Percentiles rank a stretch among this genome's conserved stretches.
phyloP scores from a whole-genome alignment of 177 flowering plant genomes.

The Telopea speciosissima region DNA sequence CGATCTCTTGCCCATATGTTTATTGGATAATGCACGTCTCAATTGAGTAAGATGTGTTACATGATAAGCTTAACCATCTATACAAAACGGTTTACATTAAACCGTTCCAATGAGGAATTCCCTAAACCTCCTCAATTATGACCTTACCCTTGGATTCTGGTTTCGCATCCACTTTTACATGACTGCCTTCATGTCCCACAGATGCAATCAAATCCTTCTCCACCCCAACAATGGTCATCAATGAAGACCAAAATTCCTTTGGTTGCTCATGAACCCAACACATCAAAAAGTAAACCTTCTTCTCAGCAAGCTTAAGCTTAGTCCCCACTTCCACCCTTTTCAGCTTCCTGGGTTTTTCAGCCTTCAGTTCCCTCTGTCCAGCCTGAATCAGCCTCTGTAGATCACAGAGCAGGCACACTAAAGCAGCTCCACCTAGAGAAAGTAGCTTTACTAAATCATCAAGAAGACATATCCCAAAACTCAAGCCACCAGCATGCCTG shows the following conservation, averaged over 20 bases:
- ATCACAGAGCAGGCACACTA: conserved; percentile 71
- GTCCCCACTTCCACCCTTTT: conserved; percentile 33
- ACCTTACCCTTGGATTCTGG: conserved; percentile 28
- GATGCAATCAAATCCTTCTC: conserved; percentile 39
- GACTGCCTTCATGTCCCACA: conserved; percentile 14
- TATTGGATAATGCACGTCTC: too few relatives aligned
- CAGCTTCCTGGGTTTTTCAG: conserved; percentile 32
- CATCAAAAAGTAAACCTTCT: conserved; percentile 69
- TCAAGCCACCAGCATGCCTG: conserved; percentile 62
- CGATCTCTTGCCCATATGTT: too few relatives aligned
- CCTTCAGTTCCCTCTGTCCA: conserved; percentile 45
- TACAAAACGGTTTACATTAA: too few relatives aligned
- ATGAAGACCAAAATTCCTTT: conserved; percentile 60
- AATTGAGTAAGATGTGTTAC: too few relatives aligned
- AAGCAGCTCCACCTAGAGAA: conserved; percentile 47
- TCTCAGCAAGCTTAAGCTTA: conserved; percentile 60
- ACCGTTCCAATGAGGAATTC: background rate
- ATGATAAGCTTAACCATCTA: too few relatives aligned
- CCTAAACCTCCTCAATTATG: conserved; percentile 54
- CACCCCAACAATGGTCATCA: conserved; percentile 41
- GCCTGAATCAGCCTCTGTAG: conserved; percentile 53
- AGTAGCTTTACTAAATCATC: conserved; percentile 54
- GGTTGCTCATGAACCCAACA: conserved; percentile 91
- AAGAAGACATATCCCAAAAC: conserved; percentile 53
- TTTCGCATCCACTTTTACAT: conserved; percentile 12